Base-by-base conservation (phyloP, 306 rosid genomes). In the Dryas drummondii region DNA sequence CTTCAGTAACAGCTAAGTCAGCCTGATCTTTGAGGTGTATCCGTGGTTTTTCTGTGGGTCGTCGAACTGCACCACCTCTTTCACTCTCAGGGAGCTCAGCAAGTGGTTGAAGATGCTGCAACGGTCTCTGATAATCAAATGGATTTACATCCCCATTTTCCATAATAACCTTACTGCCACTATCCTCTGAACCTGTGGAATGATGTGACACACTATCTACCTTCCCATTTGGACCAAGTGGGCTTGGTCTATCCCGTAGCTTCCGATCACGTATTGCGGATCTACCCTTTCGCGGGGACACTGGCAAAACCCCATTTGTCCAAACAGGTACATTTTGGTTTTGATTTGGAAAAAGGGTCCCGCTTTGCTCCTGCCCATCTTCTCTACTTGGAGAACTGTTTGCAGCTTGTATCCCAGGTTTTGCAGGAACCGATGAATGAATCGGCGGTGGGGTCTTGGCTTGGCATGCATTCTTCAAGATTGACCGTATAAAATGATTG, bases 171-270 rank as follows among this genome's bases (percentile, higher is more conserved):
- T 89, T 90, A 77, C 84, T 58, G 16, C 84, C 82, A 83, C 79
- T 77, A 74, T 90, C 99, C 60, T 96, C 97, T 8, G 82, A 60
- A 64, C 91, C 88, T 5, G 63, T 76, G 60, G 88, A 83, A 66
- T 81, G 88, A 72, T 86, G 89, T 57, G 83, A 71, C 76, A 82
- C 68, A 78, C 76, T 82, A 48, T 92, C 91, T 11, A 83, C 85
- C 88, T 90, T 92, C 82, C 97, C 98, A 85, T 92, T 96, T 54
- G 93, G 98, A 73, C 99, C 99, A 76, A 92, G 98, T 49, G 93
- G 97, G 80, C 99, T 96, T 67, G 93, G 96, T 73, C 99, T 88
- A 82, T 94, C 99, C 85, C 85, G 87, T 55, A 69, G 85, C 92
- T 85, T 96, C 76, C 96, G 87, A 16, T 91, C 97, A 4, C 92